Conservation (phyloP, 306 rosid species). For the Trifolium pratense region DNA sequence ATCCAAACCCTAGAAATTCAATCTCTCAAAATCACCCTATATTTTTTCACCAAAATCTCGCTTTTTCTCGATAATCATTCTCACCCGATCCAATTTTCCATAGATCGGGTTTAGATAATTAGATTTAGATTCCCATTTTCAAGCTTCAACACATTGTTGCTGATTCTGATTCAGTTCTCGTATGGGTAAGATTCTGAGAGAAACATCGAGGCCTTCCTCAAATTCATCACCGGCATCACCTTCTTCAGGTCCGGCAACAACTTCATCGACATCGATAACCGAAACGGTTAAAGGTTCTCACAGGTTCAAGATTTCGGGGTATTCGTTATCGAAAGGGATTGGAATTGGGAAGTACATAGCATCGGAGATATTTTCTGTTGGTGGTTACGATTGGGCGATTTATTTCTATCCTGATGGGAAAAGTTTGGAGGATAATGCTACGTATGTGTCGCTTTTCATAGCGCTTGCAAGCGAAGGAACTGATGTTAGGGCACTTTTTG, state of each 20-base stretch:
- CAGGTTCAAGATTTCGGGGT: conserved; percentile 81
- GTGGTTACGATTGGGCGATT: conserved; percentile 91
- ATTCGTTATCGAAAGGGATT: conserved; percentile 70
- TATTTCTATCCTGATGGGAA: conserved; percentile 92
- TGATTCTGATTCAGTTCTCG: not conserved
- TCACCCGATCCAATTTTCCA: conserved; percentile 17
- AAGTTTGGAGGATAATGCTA: conserved; percentile 82
- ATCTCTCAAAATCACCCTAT: conserved; percentile 51
- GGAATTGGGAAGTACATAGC: conserved; percentile 81
- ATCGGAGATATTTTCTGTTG: conserved; percentile 77
- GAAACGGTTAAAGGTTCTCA: conserved; percentile 80
- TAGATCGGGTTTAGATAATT: conserved; percentile 42
- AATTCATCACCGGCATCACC: conserved; percentile 47
- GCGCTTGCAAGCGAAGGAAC: conserved; percentile 88
- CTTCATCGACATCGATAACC: conserved; percentile 70
- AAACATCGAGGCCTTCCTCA: conserved; percentile 61
- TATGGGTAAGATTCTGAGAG: conserved; percentile 76
- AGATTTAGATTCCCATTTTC: too few relatives aligned
- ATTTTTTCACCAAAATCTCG: conserved; percentile 49
- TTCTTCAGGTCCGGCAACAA: conserved; percentile 53
- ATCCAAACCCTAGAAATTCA: conserved; percentile 48
- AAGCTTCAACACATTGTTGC: too few relatives aligned
- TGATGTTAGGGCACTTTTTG: conserved; percentile 82
- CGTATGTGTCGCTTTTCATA: conserved; percentile 72
- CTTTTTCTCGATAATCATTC: conserved; percentile 27